phyloP scores from a whole-genome alignment of 2,329 filamentous ascomycete genomes.

The Neobulgaria alba region DNA sequence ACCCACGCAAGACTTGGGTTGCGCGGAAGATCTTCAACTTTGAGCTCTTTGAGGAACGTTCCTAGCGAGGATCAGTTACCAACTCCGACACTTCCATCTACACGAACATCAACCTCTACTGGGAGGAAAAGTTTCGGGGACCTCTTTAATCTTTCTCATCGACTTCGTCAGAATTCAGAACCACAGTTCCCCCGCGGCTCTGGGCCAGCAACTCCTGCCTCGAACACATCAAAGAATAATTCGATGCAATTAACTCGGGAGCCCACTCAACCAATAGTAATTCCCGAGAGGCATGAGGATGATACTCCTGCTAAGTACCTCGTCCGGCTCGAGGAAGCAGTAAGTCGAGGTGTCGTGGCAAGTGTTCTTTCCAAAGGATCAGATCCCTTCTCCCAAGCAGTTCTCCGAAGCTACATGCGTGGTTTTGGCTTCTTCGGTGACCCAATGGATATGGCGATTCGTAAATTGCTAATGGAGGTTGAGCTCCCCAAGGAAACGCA shows the following conservation, averaged over 20 bases:
- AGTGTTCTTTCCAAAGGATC: slow-evolving; percentile 77
- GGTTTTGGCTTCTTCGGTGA: slow-evolving; percentile 93
- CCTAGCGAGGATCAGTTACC: slow-evolving; percentile 63
- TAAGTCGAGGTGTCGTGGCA: slow-evolving; percentile 76
- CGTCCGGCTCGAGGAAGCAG: slow-evolving; percentile 68
- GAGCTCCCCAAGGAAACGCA: slow-evolving; percentile 96
- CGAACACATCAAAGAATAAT: slow-evolving; percentile 68
- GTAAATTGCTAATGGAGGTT: slow-evolving; percentile 92
- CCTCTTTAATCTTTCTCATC: slow-evolving; percentile 64
- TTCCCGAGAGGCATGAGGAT: slow-evolving; percentile 75
- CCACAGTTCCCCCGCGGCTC: slow-evolving; percentile 56
- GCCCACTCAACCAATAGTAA: slow-evolving; percentile 50
- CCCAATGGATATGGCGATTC: slow-evolving; percentile 94
- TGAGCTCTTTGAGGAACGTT: slow-evolving; percentile 70
- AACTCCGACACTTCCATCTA: slow-evolving; percentile 46
- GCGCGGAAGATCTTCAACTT: slow-evolving; percentile 77
- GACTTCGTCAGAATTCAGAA: slow-evolving; percentile 76
- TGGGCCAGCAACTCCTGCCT: slow-evolving; percentile 61
- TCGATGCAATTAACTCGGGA: slow-evolving; percentile 73
- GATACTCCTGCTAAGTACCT: slow-evolving; percentile 90
- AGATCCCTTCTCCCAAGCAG: slow-evolving; percentile 74
- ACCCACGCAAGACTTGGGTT: slow-evolving; percentile 50
- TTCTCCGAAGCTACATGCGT: slow-evolving; percentile 89
- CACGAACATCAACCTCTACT: slow-evolving; percentile 74
- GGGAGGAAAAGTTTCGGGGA: slow-evolving; percentile 91